Percentiles rank a stretch among this genome's conserved stretches.
These are phyloP conservation scores for Misopates orontium DNA, from an alignment of 257 asterid genomes.

Conservation along the genomic window DNA sequence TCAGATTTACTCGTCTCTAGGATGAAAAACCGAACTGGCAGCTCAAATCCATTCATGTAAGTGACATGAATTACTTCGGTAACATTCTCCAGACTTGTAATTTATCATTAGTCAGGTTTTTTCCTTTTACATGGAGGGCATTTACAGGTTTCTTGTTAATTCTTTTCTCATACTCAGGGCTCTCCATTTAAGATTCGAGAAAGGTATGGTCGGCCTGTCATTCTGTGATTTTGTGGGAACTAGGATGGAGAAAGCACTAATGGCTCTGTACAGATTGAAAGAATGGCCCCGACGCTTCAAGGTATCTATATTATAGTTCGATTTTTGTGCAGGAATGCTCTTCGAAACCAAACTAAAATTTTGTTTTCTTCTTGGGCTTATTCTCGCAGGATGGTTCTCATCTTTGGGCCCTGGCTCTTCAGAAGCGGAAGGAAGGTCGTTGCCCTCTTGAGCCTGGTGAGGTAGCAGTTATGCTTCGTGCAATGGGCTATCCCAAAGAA, in stretches of 20 bases:
- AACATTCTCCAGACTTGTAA: conserved; percentile 18
- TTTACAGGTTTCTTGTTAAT: conserved; percentile 10
- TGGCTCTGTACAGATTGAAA: conserved; percentile 86
- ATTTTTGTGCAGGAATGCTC: not conserved
- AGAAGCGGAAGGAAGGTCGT: conserved; percentile 98
- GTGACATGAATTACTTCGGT: conserved; percentile 28
- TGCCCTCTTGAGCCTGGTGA: conserved; percentile 99
- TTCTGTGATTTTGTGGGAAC: conserved; percentile 98
- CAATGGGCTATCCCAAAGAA: conserved; percentile 98
- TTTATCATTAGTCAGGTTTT: conserved; percentile 16
- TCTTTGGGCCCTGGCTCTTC: conserved; percentile 96
- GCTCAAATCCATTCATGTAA: conserved; percentile 92
- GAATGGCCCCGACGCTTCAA: conserved; percentile 99
- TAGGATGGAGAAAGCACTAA: conserved; percentile 84
- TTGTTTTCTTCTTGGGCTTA: conserved; percentile 25
- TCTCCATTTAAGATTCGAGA: conserved; percentile 96
- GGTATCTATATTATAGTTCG: conserved; percentile 42
- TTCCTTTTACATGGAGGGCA: conserved; percentile 14
- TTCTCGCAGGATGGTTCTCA: conserved; percentile 90
- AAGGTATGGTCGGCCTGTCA: conserved; percentile 99
- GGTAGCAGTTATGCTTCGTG: conserved; percentile 98
- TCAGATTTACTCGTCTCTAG: conserved; percentile 92
- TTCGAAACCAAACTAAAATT: conserved; percentile 8
- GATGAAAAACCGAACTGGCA: conserved; percentile 92
- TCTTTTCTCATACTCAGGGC: conserved; percentile 60